Evolutionary conservation across 768 basidiomycete species (phyloP), one percentile per base, ranked within the genome.

Genomic region (Amanita phalloides): DNA sequence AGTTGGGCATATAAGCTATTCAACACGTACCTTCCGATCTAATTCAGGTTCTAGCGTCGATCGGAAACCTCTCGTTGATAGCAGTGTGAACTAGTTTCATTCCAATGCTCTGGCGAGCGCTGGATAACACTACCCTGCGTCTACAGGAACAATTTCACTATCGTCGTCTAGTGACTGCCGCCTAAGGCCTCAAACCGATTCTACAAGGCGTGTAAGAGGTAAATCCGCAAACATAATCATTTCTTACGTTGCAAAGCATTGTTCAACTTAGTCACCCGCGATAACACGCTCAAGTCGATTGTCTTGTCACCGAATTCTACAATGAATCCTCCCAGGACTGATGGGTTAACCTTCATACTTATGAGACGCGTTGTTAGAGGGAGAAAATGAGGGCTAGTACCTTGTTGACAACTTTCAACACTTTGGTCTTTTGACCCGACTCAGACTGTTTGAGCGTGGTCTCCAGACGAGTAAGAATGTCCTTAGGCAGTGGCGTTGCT

Each of bases 231-330:
- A 21, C n/a, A 30, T 28, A n/a, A 25, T 1, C 10, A 4, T 13
- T 38, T 73, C 88, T 57, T 68, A 90, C 92, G 82, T 65, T 86
- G 79, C 47, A 98, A 74, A 62, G 86, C 77, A 58, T 79, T 81
- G 78, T 97, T 97, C 64, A 97, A 81, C 70, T 93, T 95, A 66
- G 84, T 95, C 61, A 98, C 91, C 50, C 90, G 89, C 32, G 90
- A 91, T 45, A 83, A 84, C 51, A 95, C 93, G 60, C 90, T 94
- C 54, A 98, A 78, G 71, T 99, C 96, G 61, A 99, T 87, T 49
- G 91, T 92, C 76, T 95, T 95, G 75, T 97, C 96, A 56, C 93
- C 95, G 63, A 99, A 92, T 71, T 99, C 96, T 45, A 99, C 85
- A 55, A 97, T 77, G 54, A 98, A 67, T 47, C 96, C 96, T 53